Percentiles rank a stretch among this genome's conserved stretches.
These are phyloP conservation scores for Metarhizium robertsii DNA, from an alignment of 2,329 filamentous ascomycete genomes.

Conservation along the genomic window DNA sequence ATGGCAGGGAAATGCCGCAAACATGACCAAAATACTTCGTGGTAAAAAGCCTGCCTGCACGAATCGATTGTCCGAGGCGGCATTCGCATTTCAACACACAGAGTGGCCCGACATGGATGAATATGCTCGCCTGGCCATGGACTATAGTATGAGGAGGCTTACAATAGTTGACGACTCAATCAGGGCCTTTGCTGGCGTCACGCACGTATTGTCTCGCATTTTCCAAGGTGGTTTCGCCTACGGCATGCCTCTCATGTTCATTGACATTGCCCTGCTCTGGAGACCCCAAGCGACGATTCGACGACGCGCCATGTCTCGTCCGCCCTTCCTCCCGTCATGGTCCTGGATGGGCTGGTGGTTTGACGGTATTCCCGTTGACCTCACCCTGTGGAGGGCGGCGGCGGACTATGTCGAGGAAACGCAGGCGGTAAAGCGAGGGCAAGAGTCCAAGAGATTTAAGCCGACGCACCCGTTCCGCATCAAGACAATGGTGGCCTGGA, in stretches of 20 bases:
- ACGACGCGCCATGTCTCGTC: constrained; percentile 24
- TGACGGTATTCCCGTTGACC: constrained; percentile 31
- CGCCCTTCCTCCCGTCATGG: constrained; percentile 34
- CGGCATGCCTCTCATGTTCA: constrained; percentile 36
- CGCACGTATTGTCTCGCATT: constrained; percentile 29
- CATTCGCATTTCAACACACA: constrained; percentile 28
- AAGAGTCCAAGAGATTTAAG: constrained; percentile 24
- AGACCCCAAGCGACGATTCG: constrained; percentile 33
- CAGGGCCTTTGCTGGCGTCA: constrained; percentile 33
- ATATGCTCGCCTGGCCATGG: constrained; percentile 32
- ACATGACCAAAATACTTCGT: constrained; percentile 21
- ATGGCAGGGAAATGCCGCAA: constrained; percentile 27
- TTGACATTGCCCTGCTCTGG: constrained; percentile 36
- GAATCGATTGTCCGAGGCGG: constrained; percentile 20
- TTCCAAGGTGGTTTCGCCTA: constrained; percentile 34
- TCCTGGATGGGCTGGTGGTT: constrained; percentile 41
- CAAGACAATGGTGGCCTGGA: constrained; percentile 27
- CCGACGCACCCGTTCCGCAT: constrained; percentile 29
- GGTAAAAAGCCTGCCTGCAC: constrained; percentile 23
- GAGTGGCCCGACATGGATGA: constrained; percentile 38
- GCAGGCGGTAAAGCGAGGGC: constrained; percentile 19
- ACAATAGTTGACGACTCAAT: constrained; percentile 32
- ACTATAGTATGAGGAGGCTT: constrained; percentile 31
- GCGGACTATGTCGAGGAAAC: constrained; percentile 34
- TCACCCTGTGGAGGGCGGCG: constrained; percentile 32